phyloP scores from a whole-genome alignment of 495 filamentous ascomycete genomes.

The Podospora didyma region DNA sequence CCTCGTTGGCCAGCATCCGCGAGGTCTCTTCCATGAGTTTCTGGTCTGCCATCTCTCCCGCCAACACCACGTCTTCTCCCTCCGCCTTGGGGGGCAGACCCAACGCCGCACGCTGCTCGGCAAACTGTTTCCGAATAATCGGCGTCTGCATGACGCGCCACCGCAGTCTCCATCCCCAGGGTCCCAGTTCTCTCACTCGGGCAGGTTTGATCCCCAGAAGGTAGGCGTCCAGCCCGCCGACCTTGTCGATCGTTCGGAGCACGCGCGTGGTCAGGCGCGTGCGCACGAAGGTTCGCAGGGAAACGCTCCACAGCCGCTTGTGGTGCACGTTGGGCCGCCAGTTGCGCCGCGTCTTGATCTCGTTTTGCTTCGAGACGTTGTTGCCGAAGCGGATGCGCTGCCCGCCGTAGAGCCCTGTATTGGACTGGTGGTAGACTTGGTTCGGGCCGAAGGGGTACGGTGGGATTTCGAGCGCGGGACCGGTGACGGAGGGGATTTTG shows the following conservation, averaged over 20 bases:
- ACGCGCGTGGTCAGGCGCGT: slow-evolving; percentile 73
- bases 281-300: slow-evolving; percentile 60
- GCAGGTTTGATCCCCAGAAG: slow-evolving; percentile 67
- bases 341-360: slow-evolving; percentile 75
- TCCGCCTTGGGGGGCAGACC: slow-evolving; percentile 27
- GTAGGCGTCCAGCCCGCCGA: slow-evolving; percentile 87
- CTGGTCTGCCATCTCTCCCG: slow-evolving; percentile 6
- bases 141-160: slow-evolving; percentile 80
- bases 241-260: slow-evolving; percentile 80
- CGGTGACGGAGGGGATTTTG: slow-evolving; percentile 25
- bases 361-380: slow-evolving; percentile 71
- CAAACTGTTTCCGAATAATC: slow-evolving; percentile 55
- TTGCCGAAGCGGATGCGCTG: slow-evolving; percentile 85
- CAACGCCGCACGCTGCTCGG: slow-evolving; percentile 44
- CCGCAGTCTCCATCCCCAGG: slow-evolving; percentile 80
- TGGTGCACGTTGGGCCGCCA: slow-evolving; percentile 88
- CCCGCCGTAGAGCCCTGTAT: slow-evolving; percentile 79
- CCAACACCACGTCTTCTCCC: neutral
- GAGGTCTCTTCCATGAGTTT: slow-evolving; percentile 28
- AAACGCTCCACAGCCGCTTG: slow-evolving; percentile 69
- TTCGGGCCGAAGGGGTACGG: slow-evolving; percentile 82
- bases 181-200: slow-evolving; percentile 78
- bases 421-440: slow-evolving; percentile 77
- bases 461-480: slow-evolving; percentile 48
- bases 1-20: slow-evolving; percentile 31